These are phyloP conservation scores for Triglochin maritima DNA, from an alignment of 106 monocot genomes.

Conservation along the genomic window DNA sequence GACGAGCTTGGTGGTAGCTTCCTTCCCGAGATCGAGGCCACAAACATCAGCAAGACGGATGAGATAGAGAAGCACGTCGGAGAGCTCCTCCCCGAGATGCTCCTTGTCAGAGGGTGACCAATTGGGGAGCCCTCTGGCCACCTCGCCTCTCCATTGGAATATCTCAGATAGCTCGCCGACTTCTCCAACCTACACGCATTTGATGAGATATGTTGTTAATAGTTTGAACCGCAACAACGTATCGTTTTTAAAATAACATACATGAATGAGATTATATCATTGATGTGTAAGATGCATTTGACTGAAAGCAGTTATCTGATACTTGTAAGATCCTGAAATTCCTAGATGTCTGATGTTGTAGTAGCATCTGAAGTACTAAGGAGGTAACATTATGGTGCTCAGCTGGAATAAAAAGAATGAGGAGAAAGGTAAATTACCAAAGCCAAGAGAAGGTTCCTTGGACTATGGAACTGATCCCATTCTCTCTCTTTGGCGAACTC, in stretches of 20 bases:
- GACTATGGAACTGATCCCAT: slow-evolving; percentile 16
- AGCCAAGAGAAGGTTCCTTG: slow-evolving; percentile 9
- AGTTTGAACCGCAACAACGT: background rate
- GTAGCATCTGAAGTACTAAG: background rate
- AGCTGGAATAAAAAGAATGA: background rate
- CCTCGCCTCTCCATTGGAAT: slow-evolving; percentile 19
- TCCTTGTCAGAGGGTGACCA: slow-evolving; percentile 2
- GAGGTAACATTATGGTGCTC: background rate
- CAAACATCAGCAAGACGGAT: slow-evolving; percentile 4
- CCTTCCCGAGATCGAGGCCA: slow-evolving; percentile 3
- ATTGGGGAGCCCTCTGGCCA: slow-evolving; percentile 4
- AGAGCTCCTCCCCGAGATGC: slow-evolving; percentile 11
- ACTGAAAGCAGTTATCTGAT: background rate
- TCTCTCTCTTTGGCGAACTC: slow-evolving; percentile 11
- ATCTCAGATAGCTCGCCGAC: slow-evolving; percentile 15
- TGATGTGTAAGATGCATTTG: background rate
- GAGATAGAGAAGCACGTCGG: slow-evolving; percentile 14
- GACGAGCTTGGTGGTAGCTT: background rate
- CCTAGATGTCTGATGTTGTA: background rate
- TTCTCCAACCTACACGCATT: slow-evolving; percentile 4
- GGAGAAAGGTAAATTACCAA: background rate
- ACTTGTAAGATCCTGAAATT: background rate
- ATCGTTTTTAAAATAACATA: background rate
- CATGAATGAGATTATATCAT: background rate
- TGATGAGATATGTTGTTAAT: background rate